Evolutionary conservation across 1,139 yeast species (phyloP), one percentile per base, ranked within the genome.

Genomic region (Geotrichum siamense): DNA sequence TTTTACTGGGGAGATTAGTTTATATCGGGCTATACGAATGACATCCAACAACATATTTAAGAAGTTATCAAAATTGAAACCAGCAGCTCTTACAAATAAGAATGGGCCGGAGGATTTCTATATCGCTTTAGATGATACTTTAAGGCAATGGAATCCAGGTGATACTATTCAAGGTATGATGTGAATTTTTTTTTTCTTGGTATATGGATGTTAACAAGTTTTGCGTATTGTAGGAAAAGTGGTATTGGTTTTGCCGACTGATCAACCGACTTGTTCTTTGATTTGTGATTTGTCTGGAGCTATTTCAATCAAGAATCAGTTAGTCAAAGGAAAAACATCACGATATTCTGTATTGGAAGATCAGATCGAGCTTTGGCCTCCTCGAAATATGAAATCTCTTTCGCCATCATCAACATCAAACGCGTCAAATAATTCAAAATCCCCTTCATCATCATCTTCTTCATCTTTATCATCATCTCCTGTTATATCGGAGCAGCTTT

Each of bases 101-200:
- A 5, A 70, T 75, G 41, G 38, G 27, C 44, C 48, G 20, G 49
- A 74, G 43, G 86, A 82, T 52, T 82, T 84, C 60, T 82, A 76
- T 60, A 76, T 85, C 37, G 71, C 71, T 41, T 65, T 85, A 45
- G 82, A 79, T 52, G 79, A 80, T 48, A 91, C 94, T 1, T 94
- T 83, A 61, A 74, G 75, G 55, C 67, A 74, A 17, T 79, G 77
- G 71, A 62, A 68, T 13, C 86, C 87, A 0, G 85, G 86, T 12
- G 84, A 80, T 48, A 75, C 75, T 53, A 74, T 81, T n/a, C 64
- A 70, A 16, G n/a, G n/a, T n/a, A n/a, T n/a, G n/a, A n/a, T n/a
- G n/a, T n/a, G n/a, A n/a, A n/a, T n/a, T n/a, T n/a, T n/a, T n/a
- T n/a, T n/a, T n/a, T n/a, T n/a, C n/a, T n/a, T n/a, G n/a, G n/a